Evolutionary conservation across 2,329 filamentous ascomycete species (phyloP).

Genomic region (Penicillium sp.): DNA sequence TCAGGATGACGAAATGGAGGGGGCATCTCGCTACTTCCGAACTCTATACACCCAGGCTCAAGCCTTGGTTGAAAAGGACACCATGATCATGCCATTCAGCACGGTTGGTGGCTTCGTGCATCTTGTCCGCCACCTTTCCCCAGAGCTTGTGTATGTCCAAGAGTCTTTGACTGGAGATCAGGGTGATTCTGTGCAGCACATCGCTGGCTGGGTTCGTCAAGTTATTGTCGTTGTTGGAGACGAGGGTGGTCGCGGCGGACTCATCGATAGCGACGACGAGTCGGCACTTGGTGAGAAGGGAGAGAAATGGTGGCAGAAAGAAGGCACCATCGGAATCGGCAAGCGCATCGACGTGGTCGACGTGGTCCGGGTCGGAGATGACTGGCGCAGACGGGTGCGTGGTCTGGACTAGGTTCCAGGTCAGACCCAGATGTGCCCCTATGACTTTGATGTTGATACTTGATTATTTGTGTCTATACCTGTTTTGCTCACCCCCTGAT

Average conservation of each 20-base stretch:
- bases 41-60: conserved; percentile 79
- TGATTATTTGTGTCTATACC: conserved; percentile 25
- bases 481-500: conserved; percentile 22
- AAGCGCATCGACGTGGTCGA: conserved; percentile 89
- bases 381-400: conserved; percentile 79
- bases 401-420: conserved; percentile 57
- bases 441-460: conserved; percentile 28
- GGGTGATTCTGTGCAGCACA: conserved; percentile 71
- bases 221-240: conserved; percentile 60
- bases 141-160: conserved; percentile 84
- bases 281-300: conserved; percentile 39
- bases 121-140: conserved; percentile 81
- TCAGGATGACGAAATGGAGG: conserved; percentile 50
- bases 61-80: conserved; percentile 77
- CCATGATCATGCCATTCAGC: conserved; percentile 86
- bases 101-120: conserved; percentile 80
- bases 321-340: conserved; percentile 80
- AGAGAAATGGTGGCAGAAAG: conserved; percentile 62
- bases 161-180: conserved; percentile 77
- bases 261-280: conserved; percentile 76
- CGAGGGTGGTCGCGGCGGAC: conserved; percentile 66
- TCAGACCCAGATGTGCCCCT: neutral
- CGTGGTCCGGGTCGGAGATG: conserved; percentile 76
- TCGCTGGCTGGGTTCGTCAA: conserved; percentile 64
- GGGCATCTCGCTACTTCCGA: conserved; percentile 67